Conservation (phyloP, 192 early-diverging fungal genomes). For the Coemansia sp. region DNA sequence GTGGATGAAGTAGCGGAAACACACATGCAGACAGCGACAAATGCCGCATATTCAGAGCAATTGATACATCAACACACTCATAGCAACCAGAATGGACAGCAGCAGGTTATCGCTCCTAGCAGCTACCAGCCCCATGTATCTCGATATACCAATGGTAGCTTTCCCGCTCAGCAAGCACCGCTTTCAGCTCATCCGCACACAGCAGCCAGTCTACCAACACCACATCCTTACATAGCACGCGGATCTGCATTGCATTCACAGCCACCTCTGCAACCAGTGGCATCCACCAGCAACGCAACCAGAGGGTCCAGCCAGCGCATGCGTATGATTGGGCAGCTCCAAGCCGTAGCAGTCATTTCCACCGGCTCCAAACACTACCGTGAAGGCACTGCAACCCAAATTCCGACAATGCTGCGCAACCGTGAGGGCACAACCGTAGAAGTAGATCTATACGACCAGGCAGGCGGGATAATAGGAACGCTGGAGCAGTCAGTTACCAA, state of each 20-base stretch:
- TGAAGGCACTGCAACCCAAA: constrained; percentile 12
- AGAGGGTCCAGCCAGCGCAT: neutral
- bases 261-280: neutral
- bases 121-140: constrained; percentile 4
- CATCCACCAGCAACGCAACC: neutral
- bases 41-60: neutral
- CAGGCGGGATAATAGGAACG: constrained; percentile 25
- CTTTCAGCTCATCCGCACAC: neutral
- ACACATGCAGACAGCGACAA: neutral
- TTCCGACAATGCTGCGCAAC: constrained; percentile 38
- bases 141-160: neutral
- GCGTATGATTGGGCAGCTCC: constrained; percentile 46
- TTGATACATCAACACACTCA: neutral
- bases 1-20: constrained; percentile 1
- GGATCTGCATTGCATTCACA: neutral
- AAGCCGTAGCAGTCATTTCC: constrained; percentile 31
- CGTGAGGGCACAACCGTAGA: constrained; percentile 15
- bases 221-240: neutral
- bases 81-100: neutral
- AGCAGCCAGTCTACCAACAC: neutral
- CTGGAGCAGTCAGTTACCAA: constrained; percentile 40
- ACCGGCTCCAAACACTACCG: constrained; percentile 28
- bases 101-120: neutral
- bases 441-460: constrained; percentile 33
- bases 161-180: too few relatives aligned